phyloP scores from a whole-genome alignment of 2,329 filamentous ascomycete genomes.

The Colletotrichum lini region DNA sequence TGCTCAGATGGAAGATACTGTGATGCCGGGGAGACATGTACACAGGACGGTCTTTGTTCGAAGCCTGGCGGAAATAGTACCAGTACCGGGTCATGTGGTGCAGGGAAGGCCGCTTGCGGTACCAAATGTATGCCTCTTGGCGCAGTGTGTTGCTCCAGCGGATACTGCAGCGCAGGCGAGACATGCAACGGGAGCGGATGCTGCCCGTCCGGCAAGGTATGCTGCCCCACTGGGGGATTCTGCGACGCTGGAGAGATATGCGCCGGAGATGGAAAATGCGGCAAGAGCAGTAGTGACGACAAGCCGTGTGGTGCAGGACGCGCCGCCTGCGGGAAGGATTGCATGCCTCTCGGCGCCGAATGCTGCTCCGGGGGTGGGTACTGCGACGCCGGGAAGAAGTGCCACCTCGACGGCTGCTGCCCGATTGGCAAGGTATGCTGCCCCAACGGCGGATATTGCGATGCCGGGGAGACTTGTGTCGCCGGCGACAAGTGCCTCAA shows the following conservation, averaged over 20 bases:
- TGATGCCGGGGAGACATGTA: constrained; percentile 49
- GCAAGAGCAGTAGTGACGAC: too few relatives aligned
- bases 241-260: not conserved
- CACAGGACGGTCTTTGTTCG: not conserved
- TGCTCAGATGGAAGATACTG: constrained; percentile 51
- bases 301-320: not conserved
- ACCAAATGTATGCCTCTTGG: not conserved
- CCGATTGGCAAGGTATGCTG: not conserved
- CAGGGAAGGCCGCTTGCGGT: not conserved
- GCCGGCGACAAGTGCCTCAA: constrained; percentile 11
- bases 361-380: not conserved
- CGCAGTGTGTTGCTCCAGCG: not conserved
- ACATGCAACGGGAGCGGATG: not conserved
- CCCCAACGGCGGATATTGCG: constrained; percentile 9
- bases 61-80: not conserved
- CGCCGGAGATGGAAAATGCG: not conserved
- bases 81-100: not conserved
- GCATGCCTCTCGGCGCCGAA: not conserved
- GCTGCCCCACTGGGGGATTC: not conserved
- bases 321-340: not conserved
- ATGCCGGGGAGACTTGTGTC: constrained; percentile 36
- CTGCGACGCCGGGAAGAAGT: constrained; percentile 30
- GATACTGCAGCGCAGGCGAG: not conserved
- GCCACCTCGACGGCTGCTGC: constrained; percentile 44
- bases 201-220: not conserved